Base-by-base conservation (phyloP, 306 rosid species). In the Prunus campanulata region DNA sequence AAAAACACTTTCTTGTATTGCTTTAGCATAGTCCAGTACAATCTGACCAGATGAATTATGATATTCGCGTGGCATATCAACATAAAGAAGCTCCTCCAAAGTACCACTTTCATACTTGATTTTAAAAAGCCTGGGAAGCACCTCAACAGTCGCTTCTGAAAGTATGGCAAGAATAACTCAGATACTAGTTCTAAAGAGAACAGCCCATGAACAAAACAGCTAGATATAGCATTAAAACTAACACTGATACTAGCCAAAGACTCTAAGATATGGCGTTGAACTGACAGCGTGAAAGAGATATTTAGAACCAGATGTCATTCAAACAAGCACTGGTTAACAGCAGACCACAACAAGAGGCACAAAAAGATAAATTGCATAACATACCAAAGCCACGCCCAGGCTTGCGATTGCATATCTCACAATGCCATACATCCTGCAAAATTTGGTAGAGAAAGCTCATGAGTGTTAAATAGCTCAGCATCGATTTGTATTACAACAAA, bases 61-160 rank as follows among this genome's bases (percentile, higher is more conserved):
- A 83, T 94, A 94, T 80, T 94, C 98, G 13, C 98, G 93, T 14
- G 98, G 98, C 98, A 94, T 94, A 88, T 94, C 98, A 84, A 94
- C 85, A 80, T 92, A 94, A 72, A 94, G 93, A 63, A 94, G 97
- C 79, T 94, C 98, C 88, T 94, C 98, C 87, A 94, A 79, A 66
- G 98, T 94, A 80, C 98, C 98, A 84, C 98, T 94, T 82, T 92
- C 97, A 71, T 94, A 94, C 93, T 94, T 94, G 76, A 94, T 92
- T 84, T 94, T 94, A 80, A 87, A 94, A 68, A 94, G 97, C 81
- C 98, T 85, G 47, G 98, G 98, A 88, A 94, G 98, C 83, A 94
- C 98, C 84, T 94, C 98, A 16, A 80, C 89, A 42, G 98, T 90
- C 69, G 98, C 98, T 85, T 94, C 98, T 94, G 95, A 72, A 82